Evolutionary conservation across 805 yeast species (phyloP).

Genomic region (Candida andamanensis): DNA sequence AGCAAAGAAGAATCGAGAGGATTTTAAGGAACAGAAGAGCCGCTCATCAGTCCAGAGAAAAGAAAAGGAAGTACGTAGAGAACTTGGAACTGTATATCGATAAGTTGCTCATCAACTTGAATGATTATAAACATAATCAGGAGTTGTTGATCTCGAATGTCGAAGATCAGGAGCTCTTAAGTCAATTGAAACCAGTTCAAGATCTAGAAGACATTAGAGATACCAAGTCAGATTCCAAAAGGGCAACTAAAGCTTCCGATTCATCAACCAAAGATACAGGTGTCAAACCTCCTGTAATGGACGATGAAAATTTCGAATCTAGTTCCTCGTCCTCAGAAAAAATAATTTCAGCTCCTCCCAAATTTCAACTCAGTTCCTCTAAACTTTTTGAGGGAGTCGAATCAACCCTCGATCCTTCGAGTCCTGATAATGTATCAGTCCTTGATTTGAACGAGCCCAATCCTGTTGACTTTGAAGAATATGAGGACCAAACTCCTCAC

Average conservation of each 20-base stretch:
- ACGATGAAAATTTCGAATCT: neutral
- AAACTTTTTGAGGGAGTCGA: neutral
- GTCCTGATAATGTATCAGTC: neutral
- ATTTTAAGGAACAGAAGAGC: slow-evolving; percentile 92
- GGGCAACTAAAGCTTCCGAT: too few relatives aligned
- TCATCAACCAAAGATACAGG: too few relatives aligned
- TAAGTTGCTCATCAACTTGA: slow-evolving; percentile 35
- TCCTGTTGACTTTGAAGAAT: neutral
- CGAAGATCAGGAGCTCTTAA: neutral
- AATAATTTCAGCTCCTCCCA: too few relatives aligned
- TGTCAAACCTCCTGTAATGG: too few relatives aligned
- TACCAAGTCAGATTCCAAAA: slow-evolving; percentile 3
- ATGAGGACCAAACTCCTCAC: neutral
- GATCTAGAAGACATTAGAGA: slow-evolving; percentile 8
- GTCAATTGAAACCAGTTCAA: slow-evolving; percentile 3
- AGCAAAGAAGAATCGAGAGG: slow-evolving; percentile 90
- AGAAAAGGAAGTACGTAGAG: slow-evolving; percentile 90
- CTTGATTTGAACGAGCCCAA: neutral
- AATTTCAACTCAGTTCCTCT: too few relatives aligned
- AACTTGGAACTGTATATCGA: slow-evolving; percentile 61
- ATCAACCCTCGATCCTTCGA: neutral
- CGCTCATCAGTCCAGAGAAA: slow-evolving; percentile 95
- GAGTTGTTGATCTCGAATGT: slow-evolving; percentile 6
- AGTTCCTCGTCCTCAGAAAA: too few relatives aligned
- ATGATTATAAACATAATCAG: slow-evolving; percentile 19